These are phyloP conservation scores for Atkinsonella texensis DNA, from an alignment of 2,329 filamentous ascomycete species.

Conservation along the genomic window DNA sequence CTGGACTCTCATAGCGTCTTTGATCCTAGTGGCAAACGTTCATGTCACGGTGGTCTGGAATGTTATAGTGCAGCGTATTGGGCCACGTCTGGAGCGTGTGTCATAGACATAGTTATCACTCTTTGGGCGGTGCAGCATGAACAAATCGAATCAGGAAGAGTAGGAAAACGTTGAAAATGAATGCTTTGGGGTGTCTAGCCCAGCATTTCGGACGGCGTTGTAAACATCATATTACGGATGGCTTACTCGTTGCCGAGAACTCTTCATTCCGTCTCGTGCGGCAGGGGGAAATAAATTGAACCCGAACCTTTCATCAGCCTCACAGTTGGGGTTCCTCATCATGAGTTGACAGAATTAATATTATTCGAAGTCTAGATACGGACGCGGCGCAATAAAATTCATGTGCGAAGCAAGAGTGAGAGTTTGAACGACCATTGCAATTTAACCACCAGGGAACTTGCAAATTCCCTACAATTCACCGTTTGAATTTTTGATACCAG, in stretches of 20 bases:
- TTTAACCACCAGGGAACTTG: background rate
- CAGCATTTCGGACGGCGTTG: background rate
- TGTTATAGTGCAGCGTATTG: slow-evolving; percentile 78
- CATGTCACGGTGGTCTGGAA: slow-evolving; percentile 63
- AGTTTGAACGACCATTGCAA: too few relatives aligned
- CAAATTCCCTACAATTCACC: background rate
- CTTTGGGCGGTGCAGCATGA: slow-evolving; percentile 59
- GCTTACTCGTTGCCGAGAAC: too few relatives aligned
- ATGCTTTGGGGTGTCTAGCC: background rate
- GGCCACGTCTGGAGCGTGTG: slow-evolving; percentile 61
- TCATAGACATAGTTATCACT: slow-evolving; percentile 55
- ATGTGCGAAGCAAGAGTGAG: background rate
- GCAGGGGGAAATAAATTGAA: too few relatives aligned
- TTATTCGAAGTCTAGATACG: too few relatives aligned
- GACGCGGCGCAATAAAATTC: background rate
- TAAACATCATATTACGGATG: background rate
- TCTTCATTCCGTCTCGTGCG: too few relatives aligned
- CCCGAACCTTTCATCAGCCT: too few relatives aligned
- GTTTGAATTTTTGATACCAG: background rate
- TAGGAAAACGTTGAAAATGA: slow-evolving; percentile 10
- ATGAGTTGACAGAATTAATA: too few relatives aligned
- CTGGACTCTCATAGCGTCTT: slow-evolving; percentile 71
- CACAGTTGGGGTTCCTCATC: too few relatives aligned
- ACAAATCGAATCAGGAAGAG: slow-evolving; percentile 25
- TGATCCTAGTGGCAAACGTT: slow-evolving; percentile 54